Percentiles rank a stretch among this genome's conserved stretches.
Evolutionary conservation across 1,284 basidiomycete species (phyloP).

Genomic region (Ceratobasidium sp.): DNA sequence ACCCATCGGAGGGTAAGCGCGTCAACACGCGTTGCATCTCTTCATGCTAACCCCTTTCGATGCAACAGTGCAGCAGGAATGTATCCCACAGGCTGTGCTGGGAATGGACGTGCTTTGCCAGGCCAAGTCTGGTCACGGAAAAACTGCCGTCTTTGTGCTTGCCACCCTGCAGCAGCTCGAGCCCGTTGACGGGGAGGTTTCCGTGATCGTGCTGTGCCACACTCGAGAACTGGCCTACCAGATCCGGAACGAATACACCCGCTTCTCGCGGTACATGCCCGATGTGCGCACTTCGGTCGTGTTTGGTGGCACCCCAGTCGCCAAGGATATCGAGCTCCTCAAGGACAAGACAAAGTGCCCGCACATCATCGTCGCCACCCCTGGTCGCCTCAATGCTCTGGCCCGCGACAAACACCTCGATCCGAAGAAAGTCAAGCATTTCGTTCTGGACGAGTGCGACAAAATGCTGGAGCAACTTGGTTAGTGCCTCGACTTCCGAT

Average conservation of each 20-base stretch:
- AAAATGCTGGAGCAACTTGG: conserved; percentile 99
- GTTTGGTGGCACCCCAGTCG: conserved; percentile 96
- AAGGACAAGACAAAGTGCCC: conserved; percentile 98
- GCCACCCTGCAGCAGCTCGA: conserved; percentile 98
- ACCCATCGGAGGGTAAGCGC: conserved; percentile 94
- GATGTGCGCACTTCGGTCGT: conserved; percentile 97
- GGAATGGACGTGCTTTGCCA: conserved; percentile 99
- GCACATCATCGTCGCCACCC: conserved; percentile 98
- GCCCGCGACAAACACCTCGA: conserved; percentile 93
- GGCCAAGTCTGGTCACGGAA: conserved; percentile 99
- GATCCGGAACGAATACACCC: conserved; percentile 99
- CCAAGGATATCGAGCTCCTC: conserved; percentile 93
- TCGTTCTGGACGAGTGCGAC: conserved; percentile 99
- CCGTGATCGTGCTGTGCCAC: conserved; percentile 97
- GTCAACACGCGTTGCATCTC: conserved; percentile 40
- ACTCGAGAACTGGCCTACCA: conserved; percentile 99
- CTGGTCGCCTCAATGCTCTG: conserved; percentile 93
- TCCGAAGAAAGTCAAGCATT: conserved; percentile 96
- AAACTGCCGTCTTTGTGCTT: conserved; percentile 99
- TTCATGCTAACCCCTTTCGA: conserved; percentile 33
- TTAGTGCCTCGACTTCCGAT: conserved; percentile 48
- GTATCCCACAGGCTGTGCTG: conserved; percentile 98
- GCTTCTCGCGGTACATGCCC: conserved; percentile 99
- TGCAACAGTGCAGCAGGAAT: conserved; percentile 95
- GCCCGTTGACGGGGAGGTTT: conserved; percentile 97